phyloP scores from a whole-genome alignment of 164 flowering plant species.

The Vitis cinerea region DNA sequence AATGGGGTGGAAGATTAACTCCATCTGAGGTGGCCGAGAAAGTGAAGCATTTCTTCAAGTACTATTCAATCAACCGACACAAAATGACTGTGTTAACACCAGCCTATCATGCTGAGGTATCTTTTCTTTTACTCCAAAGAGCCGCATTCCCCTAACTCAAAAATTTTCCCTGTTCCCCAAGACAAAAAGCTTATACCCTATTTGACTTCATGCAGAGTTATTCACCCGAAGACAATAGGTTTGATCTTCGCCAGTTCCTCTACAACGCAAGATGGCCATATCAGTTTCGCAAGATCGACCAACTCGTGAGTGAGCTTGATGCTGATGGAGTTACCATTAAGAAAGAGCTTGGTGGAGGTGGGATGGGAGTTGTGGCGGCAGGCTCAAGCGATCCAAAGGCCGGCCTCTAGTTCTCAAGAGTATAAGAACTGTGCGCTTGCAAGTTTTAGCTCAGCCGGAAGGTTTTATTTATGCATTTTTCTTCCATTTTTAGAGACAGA shows the following conservation, averaged over 20 bases:
- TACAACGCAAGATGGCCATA: constrained; percentile 94
- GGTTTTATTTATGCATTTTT: too few relatives aligned
- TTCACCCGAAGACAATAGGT: constrained; percentile 95
- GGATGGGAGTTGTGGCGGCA: constrained; percentile 82
- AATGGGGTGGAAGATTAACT: constrained; percentile 71
- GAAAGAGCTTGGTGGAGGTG: constrained; percentile 37
- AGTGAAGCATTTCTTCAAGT: constrained; percentile 94
- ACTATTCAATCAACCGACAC: constrained; percentile 94
- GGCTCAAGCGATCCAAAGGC: constrained; percentile 78
- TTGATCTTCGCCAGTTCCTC: constrained; percentile 89
- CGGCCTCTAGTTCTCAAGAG: constrained; percentile 35
- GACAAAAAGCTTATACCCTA: not conserved
- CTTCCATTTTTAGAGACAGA: too few relatives aligned
- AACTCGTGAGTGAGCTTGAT: constrained; percentile 55
- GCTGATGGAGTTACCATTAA: constrained; percentile 37
- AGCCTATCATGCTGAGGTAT: constrained; percentile 96
- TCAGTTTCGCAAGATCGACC: constrained; percentile 91
- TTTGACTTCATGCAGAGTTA: constrained; percentile 67
- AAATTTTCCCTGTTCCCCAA: not conserved
- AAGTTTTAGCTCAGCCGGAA: too few relatives aligned
- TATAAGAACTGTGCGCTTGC: too few relatives aligned
- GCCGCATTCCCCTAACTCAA: not conserved
- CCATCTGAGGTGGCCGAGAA: constrained; percentile 80
- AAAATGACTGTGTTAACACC: constrained; percentile 96
- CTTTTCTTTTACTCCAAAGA: not conserved